These are phyloP conservation scores for Nannochloris sp. DNA, from an alignment of 139 green algal species.

Conservation along the genomic window DNA sequence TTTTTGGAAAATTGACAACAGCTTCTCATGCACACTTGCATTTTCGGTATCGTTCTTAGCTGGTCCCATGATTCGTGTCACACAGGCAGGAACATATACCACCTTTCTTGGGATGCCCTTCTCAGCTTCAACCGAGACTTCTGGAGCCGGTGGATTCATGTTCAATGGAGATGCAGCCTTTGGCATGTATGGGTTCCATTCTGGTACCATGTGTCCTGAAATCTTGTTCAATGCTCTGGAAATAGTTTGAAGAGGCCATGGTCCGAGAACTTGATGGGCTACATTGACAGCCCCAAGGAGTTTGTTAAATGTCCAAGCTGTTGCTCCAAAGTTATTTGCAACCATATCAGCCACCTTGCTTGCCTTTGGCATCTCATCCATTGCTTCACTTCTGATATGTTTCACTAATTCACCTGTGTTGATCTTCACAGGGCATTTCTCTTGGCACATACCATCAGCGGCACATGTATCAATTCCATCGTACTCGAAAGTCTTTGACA, in stretches of 20 bases:
- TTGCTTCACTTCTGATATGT: conserved; percentile 51
- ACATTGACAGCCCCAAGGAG: conserved; percentile 71
- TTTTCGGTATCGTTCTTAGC: conserved; percentile 52
- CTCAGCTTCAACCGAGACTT: conserved; percentile 1
- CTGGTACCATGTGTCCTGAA: conserved; percentile 64
- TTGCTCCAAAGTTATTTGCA: conserved; percentile 69
- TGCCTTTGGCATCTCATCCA: conserved; percentile 30
- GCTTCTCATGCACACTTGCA: conserved; percentile 75
- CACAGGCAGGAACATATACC: conserved; percentile 87
- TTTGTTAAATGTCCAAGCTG: conserved; percentile 55
- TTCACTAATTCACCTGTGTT: conserved; percentile 91
- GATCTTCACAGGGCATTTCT: conserved; percentile 98
- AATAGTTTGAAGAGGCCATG: conserved; percentile 57
- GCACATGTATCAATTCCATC: conserved; percentile 85
- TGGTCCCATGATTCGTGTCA: conserved; percentile 94
- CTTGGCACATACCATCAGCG: conserved; percentile 89
- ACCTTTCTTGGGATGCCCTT: conserved; percentile 47
- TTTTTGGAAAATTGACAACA: conserved; percentile 87
- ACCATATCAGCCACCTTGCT: conserved; percentile 21
- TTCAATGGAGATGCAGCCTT: conserved; percentile 45
- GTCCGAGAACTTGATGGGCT: conserved; percentile 68
- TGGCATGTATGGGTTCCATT: conserved; percentile 95
- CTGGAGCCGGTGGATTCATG: conserved; percentile 24
- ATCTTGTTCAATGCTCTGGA: conserved; percentile 59
- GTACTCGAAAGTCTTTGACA: conserved; percentile 60